These are phyloP conservation scores for Pseudocercospora vitis DNA, from an alignment of 2,329 filamentous ascomycete species.

Conservation along the genomic window DNA sequence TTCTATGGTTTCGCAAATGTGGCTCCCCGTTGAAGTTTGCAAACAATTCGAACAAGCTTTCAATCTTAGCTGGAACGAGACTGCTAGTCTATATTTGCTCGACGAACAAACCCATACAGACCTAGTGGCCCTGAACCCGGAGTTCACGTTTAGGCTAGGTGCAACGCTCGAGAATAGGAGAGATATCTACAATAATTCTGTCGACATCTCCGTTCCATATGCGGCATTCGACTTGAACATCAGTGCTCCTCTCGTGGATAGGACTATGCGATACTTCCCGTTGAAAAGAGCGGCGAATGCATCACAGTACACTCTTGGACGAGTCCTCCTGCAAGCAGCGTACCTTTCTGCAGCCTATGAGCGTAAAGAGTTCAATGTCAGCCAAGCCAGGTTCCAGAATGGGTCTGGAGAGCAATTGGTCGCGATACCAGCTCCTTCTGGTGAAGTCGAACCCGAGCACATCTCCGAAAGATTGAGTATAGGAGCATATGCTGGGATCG, in stretches of 20 bases:
- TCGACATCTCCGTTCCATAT: constrained; percentile 41
- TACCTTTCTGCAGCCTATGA: constrained; percentile 35
- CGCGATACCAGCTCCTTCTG: not conserved
- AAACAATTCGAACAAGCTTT: constrained; percentile 40
- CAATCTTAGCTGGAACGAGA: constrained; percentile 40
- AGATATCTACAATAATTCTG: constrained; percentile 12
- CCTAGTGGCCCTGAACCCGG: constrained; percentile 37
- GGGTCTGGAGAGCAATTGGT: not conserved
- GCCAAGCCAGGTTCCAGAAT: constrained; percentile 23
- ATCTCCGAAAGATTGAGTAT: not conserved
- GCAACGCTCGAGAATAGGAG: not conserved
- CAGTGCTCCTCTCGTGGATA: constrained; percentile 33
- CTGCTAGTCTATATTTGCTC: constrained; percentile 40
- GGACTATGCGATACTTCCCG: constrained; percentile 30
- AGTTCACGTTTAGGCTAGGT: constrained; percentile 39
- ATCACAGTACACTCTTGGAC: constrained; percentile 31
- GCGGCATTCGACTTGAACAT: constrained; percentile 40
- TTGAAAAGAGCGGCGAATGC: constrained; percentile 26
- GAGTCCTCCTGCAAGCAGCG: constrained; percentile 33
- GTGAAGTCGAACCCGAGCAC: not conserved
- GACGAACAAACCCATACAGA: constrained; percentile 38
- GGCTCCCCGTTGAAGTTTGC: constrained; percentile 42
- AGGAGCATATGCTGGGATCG: not conserved
- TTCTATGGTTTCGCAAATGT: constrained; percentile 42
- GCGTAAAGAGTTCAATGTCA: constrained; percentile 28